phyloP scores from a whole-genome alignment of 2,329 filamentous ascomycete genomes.

The Ustulina deusta region DNA sequence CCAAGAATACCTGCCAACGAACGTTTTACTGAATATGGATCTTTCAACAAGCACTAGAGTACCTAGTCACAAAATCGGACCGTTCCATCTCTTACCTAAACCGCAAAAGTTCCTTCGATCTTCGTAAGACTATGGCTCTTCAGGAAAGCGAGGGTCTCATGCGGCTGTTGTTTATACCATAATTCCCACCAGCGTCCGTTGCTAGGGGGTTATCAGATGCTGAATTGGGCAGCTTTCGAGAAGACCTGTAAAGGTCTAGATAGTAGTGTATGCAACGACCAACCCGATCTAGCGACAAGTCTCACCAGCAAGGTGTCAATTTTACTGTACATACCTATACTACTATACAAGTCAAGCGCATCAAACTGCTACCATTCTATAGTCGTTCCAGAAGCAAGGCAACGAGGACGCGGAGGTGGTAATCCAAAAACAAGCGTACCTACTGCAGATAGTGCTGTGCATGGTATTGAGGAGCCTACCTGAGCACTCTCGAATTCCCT shows the following conservation, averaged over 20 bases:
- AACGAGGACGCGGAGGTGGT: slow-evolving; percentile 2
- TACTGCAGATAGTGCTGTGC: not conserved
- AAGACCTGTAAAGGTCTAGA: slow-evolving; percentile 37
- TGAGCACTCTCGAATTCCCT: slow-evolving; percentile 26
- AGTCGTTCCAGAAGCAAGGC: slow-evolving; percentile 26
- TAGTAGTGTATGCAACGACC: slow-evolving; percentile 40
- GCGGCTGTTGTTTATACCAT: slow-evolving; percentile 29
- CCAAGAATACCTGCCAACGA: not conserved
- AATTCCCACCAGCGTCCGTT: slow-evolving; percentile 33
- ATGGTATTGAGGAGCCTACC: not conserved
- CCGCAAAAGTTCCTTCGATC: slow-evolving; percentile 37
- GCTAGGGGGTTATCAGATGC: slow-evolving; percentile 17
- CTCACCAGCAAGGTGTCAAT: slow-evolving; percentile 42
- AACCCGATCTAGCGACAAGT: slow-evolving; percentile 42
- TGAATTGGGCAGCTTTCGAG: slow-evolving; percentile 40
- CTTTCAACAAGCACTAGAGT: slow-evolving; percentile 16
- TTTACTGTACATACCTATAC: slow-evolving; percentile 2
- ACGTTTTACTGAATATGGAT: slow-evolving; percentile 14
- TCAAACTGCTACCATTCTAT: slow-evolving; percentile 7
- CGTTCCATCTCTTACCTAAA: slow-evolving; percentile 41
- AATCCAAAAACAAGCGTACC: not conserved
- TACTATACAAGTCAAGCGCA: not conserved
- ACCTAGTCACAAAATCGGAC: slow-evolving; percentile 40
- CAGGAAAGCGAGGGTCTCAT: slow-evolving; percentile 41
- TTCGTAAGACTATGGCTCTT: slow-evolving; percentile 36